Evolutionary conservation across 2,329 filamentous ascomycete species (phyloP), one percentile per base, ranked within the genome.

Genomic region (Verticillium nubilum): DNA sequence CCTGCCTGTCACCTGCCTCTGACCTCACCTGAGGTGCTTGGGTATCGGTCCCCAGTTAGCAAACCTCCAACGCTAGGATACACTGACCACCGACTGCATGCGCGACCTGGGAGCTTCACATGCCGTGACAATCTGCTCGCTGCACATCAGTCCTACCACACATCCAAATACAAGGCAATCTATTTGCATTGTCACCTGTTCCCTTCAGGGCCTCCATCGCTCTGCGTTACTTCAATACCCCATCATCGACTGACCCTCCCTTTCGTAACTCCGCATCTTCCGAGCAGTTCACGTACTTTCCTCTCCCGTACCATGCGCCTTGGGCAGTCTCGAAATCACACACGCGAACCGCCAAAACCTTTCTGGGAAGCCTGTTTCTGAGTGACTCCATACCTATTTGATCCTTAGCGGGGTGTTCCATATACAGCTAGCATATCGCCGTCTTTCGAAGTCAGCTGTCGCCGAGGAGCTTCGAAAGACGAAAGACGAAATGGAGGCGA

Each of bases 401-500:
- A 50, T 25, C n/a, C 42, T 12, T 23, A 10, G 42, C 42, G 42
- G 42, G 25, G 19, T 12, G 5, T 23, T 23, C 19, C n/a, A 23
- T 26, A 33, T 15, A n/a, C 28, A 23, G 9, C 52, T 54, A n/a
- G 17, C 28, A 33, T 17, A 53, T 53, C 52, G 52, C 52, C 52
- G 52, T 28, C 25, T 53, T 53, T 37, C 33, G 33, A 37, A 37
- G 13, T 17, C 33, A 37, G 15, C 33, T 37, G 33, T 17, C 33
- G 33, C 33, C 19, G n/a, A 12, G 42, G 19, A 50, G 42, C 10
- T 50, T 23, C 42, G n/a, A 50, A 25, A 50, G 33, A 37, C 33
- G 33, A 37, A 37, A 17, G 54, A 37, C 60, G 63, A 26, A 17
- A 78, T 78, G 76, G 76, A 78, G 66, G 73, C 71, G 61, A 73